phyloP scores from a whole-genome alignment of 345 rosid genomes.

The Boechera divaricarpa region DNA sequence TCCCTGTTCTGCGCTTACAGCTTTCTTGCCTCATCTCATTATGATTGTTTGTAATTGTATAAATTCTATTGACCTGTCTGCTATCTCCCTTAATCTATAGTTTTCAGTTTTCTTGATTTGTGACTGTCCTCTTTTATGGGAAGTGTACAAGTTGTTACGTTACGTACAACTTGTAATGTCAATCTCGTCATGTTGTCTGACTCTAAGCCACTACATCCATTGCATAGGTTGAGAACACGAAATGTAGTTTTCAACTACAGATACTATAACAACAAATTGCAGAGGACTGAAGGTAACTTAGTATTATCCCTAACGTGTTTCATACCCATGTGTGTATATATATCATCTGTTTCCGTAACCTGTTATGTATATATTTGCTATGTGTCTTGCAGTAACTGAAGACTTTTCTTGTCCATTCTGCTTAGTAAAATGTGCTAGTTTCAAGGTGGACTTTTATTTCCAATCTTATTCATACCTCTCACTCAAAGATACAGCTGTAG shows the following conservation, averaged over 20 bases:
- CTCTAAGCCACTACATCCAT: constrained; percentile 39
- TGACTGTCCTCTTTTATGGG: constrained; percentile 16
- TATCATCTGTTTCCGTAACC: background rate
- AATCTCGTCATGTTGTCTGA: constrained; percentile 25
- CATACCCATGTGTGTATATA: background rate
- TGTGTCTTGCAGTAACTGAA: constrained; percentile 84
- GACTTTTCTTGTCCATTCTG: constrained; percentile 98
- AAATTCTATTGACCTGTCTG: constrained; percentile 1
- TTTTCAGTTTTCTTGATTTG: constrained; percentile 23
- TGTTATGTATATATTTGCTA: constrained; percentile 16
- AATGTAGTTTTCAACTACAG: constrained; percentile 95
- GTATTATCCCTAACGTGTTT: constrained; percentile 13
- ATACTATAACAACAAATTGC: constrained; percentile 87
- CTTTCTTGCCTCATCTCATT: constrained; percentile 25
- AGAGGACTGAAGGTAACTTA: constrained; percentile 86
- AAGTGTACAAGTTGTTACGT: constrained; percentile 13
- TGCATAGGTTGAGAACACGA: constrained; percentile 87
- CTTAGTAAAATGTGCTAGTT: constrained; percentile 93
- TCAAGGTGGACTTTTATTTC: constrained; percentile 63
- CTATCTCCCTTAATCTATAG: constrained; percentile 14
- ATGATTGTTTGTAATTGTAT: constrained; percentile 21
- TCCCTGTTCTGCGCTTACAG: background rate
- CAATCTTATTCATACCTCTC: constrained; percentile 27
- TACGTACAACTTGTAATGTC: constrained; percentile 12
- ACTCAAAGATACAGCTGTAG: constrained; percentile 38